Evolutionary conservation across 768 basidiomycete species (phyloP).

Genomic region (Phylloporus sp.): DNA sequence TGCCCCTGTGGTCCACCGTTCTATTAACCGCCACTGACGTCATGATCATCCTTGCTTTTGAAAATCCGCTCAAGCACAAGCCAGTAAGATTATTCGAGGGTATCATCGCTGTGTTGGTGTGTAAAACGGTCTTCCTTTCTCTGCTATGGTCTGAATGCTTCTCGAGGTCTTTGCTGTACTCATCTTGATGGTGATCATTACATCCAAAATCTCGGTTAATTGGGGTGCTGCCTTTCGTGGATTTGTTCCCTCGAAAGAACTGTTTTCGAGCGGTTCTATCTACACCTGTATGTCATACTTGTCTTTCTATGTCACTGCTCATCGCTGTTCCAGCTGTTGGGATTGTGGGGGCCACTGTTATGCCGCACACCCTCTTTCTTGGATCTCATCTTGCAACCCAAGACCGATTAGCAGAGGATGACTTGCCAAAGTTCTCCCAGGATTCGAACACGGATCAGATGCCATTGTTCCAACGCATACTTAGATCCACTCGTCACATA

Average conservation of each 20-base stretch:
- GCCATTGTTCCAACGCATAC: slow-evolving; percentile 20
- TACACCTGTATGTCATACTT: slow-evolving; percentile 54
- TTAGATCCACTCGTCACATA: slow-evolving; percentile 3
- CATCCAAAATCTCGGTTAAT: slow-evolving; percentile 62
- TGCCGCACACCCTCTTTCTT: slow-evolving; percentile 92
- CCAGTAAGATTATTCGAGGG: slow-evolving; percentile 69
- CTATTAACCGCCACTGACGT: slow-evolving; percentile 69
- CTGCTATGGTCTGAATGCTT: neutral
- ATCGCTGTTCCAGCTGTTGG: slow-evolving; percentile 50
- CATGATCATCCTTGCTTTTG: slow-evolving; percentile 62
- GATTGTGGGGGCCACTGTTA: slow-evolving; percentile 80
- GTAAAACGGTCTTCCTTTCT: slow-evolving; percentile 10
- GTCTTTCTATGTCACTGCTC: neutral
- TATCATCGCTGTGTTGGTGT: slow-evolving; percentile 58
- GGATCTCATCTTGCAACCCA: slow-evolving; percentile 85
- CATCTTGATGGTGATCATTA: slow-evolving; percentile 73
- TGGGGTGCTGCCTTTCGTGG: slow-evolving; percentile 77
- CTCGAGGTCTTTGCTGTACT: slow-evolving; percentile 64
- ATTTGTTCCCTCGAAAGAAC: slow-evolving; percentile 65
- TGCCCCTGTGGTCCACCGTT: slow-evolving; percentile 69
- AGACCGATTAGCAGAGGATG: slow-evolving; percentile 49
- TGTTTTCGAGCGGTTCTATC: slow-evolving; percentile 53
- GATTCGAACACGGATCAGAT: slow-evolving; percentile 8
- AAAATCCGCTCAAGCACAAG: slow-evolving; percentile 62
- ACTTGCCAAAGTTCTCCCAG: slow-evolving; percentile 13